Percentiles rank a stretch among this genome's conserved stretches.
phyloP scores from a whole-genome alignment of 2,329 filamentous ascomycete genomes.

The Colletotrichum eleusines region DNA sequence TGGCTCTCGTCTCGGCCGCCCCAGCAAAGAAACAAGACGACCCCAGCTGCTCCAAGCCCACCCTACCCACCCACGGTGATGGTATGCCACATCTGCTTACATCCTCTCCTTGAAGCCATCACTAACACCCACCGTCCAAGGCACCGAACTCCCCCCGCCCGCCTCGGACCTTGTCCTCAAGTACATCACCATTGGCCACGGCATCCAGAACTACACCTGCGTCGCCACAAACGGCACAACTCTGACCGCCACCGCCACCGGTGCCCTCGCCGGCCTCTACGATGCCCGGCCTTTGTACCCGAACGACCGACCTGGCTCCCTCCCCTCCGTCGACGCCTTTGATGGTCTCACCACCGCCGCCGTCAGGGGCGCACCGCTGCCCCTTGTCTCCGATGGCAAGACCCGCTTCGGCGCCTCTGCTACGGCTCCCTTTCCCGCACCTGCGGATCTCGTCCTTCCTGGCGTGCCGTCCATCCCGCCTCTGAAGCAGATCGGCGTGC shows the following conservation, averaged over 20 bases:
- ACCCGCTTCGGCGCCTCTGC: constrained; percentile 56
- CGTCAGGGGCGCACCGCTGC: constrained; percentile 57
- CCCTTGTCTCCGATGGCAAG: constrained; percentile 60
- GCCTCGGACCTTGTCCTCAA: constrained; percentile 57
- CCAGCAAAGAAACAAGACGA: constrained; percentile 44
- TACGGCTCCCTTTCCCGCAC: constrained; percentile 58
- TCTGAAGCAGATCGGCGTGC: constrained; percentile 68
- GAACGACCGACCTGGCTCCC: constrained; percentile 52
- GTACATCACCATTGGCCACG: constrained; percentile 71
- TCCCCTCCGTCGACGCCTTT: constrained; percentile 54
- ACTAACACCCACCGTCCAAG: constrained; percentile 46
- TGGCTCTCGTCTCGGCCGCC: constrained; percentile 49
- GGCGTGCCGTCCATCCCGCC: constrained; percentile 47
- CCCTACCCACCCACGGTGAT: constrained; percentile 55
- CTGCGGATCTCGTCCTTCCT: constrained; percentile 54
- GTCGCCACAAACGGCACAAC: constrained; percentile 46
- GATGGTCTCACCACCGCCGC: constrained; percentile 54
- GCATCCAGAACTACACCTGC: constrained; percentile 79
- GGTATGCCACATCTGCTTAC: constrained; percentile 48
- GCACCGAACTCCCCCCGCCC: constrained; percentile 59
- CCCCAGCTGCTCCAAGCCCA: constrained; percentile 41
- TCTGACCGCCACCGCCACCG: constrained; percentile 54
- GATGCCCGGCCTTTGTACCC: constrained; percentile 67
- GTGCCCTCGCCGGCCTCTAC: constrained; percentile 72
- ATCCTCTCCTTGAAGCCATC: constrained; percentile 23